A percentile compares a stretch with the other conserved stretches of the same genome.
Evolutionary conservation across 164 flowering plant species (phyloP).

Genomic region (Liriodendron chinense): DNA sequence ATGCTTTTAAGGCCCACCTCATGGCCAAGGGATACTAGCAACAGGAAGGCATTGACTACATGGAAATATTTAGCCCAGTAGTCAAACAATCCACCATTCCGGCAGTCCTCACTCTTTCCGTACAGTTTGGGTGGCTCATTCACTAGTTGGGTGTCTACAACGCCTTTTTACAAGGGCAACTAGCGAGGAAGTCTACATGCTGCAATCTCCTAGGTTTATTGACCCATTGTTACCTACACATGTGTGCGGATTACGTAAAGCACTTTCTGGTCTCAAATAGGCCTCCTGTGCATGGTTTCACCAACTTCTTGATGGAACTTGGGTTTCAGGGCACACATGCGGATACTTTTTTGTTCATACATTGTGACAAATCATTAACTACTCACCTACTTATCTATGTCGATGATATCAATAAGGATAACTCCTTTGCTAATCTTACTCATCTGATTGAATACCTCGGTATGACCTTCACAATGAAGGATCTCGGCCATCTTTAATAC

Average conservation of each 20-base stretch:
- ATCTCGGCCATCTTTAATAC: background rate
- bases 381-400: background rate
- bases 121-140: background rate
- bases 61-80: background rate
- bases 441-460: too few species aligned
- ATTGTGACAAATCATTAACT: background rate
- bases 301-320: background rate
- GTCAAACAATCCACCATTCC: background rate
- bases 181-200: too few species aligned
- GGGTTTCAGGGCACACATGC: too few species aligned
- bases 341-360: background rate
- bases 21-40: background rate
- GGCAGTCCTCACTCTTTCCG: background rate
- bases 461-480: too few species aligned
- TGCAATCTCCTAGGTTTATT: background rate
- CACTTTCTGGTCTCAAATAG: background rate
- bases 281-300: background rate
- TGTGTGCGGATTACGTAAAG: background rate
- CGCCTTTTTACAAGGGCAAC: too few species aligned
- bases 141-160: background rate
- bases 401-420: background rate
- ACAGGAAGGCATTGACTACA: background rate
- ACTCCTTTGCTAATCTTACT: too few species aligned
- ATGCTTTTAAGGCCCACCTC: background rate
- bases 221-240: background rate